A percentile compares a stretch with the other conserved stretches of the same genome.
Evolutionary conservation across 805 yeast species (phyloP).

Genomic region (Teunomyces lycoperdinae): DNA sequence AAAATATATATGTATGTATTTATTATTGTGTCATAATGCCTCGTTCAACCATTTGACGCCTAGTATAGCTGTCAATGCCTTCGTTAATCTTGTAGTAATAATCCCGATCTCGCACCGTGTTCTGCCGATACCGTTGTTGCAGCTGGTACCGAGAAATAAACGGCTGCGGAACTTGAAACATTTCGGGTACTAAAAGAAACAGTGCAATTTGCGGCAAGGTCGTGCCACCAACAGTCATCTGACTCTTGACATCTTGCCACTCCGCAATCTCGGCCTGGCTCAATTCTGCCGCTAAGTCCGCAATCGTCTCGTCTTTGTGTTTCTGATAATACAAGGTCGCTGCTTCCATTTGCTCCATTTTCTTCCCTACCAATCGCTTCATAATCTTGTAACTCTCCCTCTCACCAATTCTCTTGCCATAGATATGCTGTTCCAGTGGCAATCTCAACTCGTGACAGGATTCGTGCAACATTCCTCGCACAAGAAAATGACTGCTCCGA

Average conservation of each 20-base stretch:
- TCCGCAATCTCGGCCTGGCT: neutral
- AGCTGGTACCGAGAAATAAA: slow-evolving; percentile 1
- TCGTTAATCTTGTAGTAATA: slow-evolving; percentile 18
- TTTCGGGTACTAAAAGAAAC: neutral
- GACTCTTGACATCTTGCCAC: neutral
- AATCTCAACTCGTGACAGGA: slow-evolving; percentile 7
- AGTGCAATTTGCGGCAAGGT: neutral
- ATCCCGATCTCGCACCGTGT: slow-evolving; percentile 7
- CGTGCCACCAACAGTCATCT: neutral
- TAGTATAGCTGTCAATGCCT: slow-evolving; percentile 20
- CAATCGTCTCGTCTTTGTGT: neutral
- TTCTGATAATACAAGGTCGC: neutral
- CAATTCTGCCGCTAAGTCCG: neutral
- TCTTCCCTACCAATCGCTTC: slow-evolving; percentile 5
- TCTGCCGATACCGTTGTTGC: slow-evolving; percentile 6
- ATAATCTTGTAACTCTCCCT: slow-evolving; percentile 10
- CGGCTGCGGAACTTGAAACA: slow-evolving; percentile 3
- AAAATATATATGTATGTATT: neutral
- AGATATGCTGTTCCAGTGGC: slow-evolving; percentile 6
- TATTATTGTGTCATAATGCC: slow-evolving; percentile 7
- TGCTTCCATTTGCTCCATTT: slow-evolving; percentile 7
- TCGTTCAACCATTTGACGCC: slow-evolving; percentile 15
- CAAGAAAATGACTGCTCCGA: slow-evolving; percentile 2
- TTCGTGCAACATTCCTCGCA: slow-evolving; percentile 9
- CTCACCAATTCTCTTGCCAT: slow-evolving; percentile 3